phyloP scores from a whole-genome alignment of 306 rosid genomes.

The Luffa aegyptiaca region DNA sequence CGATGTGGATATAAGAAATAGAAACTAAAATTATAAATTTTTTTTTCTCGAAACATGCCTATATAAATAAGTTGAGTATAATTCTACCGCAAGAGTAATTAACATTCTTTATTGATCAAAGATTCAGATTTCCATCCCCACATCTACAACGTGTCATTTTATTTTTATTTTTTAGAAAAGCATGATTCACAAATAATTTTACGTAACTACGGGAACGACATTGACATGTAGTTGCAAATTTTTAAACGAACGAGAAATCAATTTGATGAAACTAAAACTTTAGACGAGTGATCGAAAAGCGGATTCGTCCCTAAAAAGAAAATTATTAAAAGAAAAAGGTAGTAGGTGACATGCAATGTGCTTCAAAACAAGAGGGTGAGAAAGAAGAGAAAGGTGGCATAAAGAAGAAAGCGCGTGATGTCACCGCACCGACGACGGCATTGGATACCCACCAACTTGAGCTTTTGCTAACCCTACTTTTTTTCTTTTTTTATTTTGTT shows the following conservation, averaged over 20 bases:
- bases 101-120: too few relatives aligned
- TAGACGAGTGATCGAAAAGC: background rate
- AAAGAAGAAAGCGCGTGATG: background rate
- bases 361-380: background rate
- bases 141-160: too few relatives aligned
- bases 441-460: slow-evolving; percentile 53
- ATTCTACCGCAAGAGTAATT: too few relatives aligned
- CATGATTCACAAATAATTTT: background rate
- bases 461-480: slow-evolving; percentile 38
- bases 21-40: too few relatives aligned
- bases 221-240: background rate
- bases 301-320: background rate
- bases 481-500: background rate
- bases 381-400: background rate
- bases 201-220: background rate
- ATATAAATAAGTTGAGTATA: background rate
- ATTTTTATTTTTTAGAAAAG: too few relatives aligned
- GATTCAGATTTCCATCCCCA: too few relatives aligned
- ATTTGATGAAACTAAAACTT: background rate
- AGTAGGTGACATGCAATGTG: background rate
- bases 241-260: background rate
- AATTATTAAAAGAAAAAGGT: background rate
- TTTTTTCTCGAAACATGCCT: background rate
- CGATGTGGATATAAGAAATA: too few relatives aligned
- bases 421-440: slow-evolving; percentile 23